Conservation (phyloP, 2,329 filamentous ascomycete species). For the Penicillium sp. region DNA sequence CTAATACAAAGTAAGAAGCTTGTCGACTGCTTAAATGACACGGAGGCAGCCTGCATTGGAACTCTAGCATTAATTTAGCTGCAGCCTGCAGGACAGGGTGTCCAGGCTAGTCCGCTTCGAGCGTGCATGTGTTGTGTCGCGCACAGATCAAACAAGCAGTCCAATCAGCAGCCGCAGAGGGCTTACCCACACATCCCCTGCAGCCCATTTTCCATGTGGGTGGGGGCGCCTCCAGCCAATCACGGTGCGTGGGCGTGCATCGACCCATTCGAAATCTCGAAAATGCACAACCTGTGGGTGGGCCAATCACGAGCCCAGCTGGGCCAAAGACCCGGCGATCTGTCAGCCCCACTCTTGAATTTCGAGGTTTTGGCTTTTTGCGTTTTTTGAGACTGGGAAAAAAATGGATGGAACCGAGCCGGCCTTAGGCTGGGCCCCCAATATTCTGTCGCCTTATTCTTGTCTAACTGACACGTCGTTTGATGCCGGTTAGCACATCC, state of each 20-base stretch:
- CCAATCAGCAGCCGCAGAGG: slow-evolving; percentile 1
- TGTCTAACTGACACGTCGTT: no score
- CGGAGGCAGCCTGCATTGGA: neutral
- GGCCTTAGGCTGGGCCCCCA: no score
- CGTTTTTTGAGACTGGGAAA: no score
- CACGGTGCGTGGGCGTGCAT: neutral
- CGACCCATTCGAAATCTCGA: neutral
- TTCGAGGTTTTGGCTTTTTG: neutral
- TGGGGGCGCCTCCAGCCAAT: neutral
- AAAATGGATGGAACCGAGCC: no score
- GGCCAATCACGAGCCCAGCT: neutral
- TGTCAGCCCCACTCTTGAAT: neutral
- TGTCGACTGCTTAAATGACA: neutral
- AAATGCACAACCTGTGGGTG: neutral
- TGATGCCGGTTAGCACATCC: no score
- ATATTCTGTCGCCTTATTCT: no score
- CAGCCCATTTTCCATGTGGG: neutral
- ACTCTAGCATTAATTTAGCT: neutral
- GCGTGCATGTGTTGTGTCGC: neutral
- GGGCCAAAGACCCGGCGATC: neutral
- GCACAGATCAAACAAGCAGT: slow-evolving; percentile 8
- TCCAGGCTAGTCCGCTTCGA: neutral
- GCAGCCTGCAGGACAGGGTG: neutral
- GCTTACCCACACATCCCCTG: neutral
- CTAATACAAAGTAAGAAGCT: no score